Percentiles rank a stretch among this genome's conserved stretches.
Evolutionary conservation across 768 basidiomycete species (phyloP).

Genomic region (Lactarius akahatsu): DNA sequence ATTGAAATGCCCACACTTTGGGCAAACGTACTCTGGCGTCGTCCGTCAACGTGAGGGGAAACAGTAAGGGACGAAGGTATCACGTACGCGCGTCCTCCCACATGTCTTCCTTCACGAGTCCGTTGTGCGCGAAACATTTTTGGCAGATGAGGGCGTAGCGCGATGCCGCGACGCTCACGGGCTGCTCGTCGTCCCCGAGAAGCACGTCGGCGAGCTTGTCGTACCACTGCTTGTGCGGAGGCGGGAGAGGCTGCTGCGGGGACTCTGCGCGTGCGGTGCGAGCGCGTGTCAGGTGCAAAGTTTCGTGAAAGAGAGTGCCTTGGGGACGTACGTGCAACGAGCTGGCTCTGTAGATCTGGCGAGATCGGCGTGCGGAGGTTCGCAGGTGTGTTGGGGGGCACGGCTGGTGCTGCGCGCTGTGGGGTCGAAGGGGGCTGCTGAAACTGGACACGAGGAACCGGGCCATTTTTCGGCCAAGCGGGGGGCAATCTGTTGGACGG

Average conservation of each 20-base stretch:
- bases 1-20: constrained; percentile 85
- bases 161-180: constrained; percentile 40
- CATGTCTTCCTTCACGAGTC: constrained; percentile 76
- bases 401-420: constrained; percentile 33
- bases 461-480: constrained; percentile 38
- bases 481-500: constrained; percentile 37
- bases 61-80: constrained; percentile 28
- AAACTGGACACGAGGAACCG: constrained; percentile 37
- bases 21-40: constrained; percentile 74
- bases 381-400: constrained; percentile 29
- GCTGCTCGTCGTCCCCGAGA: constrained; percentile 73
- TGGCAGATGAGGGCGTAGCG: constrained; percentile 87
- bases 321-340: constrained; percentile 39
- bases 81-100: constrained; percentile 80
- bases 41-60: background rate
- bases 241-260: constrained; percentile 44
- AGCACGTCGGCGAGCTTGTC: constrained; percentile 87
- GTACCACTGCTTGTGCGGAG: constrained; percentile 74
- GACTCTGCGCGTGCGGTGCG: constrained; percentile 33
- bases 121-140: constrained; percentile 86
- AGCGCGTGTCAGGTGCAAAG: background rate
- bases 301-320: background rate
- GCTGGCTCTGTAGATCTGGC: constrained; percentile 37
- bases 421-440: constrained; percentile 34
- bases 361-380: constrained; percentile 28